Evolutionary conservation across 78 protist species (phyloP).

Genomic region (Isochrysis galbana): DNA sequence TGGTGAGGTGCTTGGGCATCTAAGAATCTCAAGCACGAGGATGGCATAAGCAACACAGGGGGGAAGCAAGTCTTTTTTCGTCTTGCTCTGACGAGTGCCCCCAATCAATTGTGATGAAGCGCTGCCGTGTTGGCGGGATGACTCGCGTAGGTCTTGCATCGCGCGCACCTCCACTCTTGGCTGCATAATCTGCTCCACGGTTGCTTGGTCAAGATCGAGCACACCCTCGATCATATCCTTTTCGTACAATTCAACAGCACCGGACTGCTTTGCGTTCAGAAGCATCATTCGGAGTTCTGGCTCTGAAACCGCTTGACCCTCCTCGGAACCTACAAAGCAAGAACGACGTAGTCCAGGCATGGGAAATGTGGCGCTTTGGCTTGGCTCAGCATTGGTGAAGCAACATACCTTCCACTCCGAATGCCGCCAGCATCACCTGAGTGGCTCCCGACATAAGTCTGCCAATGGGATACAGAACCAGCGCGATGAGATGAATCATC

Average conservation of each 20-base stretch:
- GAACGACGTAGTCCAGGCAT: too few relatives aligned
- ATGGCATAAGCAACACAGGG: too few relatives aligned
- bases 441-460: not conserved
- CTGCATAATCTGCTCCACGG: not conserved
- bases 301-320: not conserved
- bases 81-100: too few relatives aligned
- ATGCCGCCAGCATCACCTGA: not conserved
- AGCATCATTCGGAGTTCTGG: conserved; percentile 8
- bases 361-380: too few relatives aligned
- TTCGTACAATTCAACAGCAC: not conserved
- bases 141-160: too few relatives aligned
- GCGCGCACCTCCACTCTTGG: not conserved
- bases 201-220: not conserved
- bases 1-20: too few relatives aligned
- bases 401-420: not conserved
- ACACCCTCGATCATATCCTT: conserved; percentile 24
- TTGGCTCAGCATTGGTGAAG: too few relatives aligned
- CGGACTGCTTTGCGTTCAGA: not conserved
- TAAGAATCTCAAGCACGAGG: too few relatives aligned
- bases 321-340: not conserved
- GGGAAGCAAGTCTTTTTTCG: too few relatives aligned
- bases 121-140: too few relatives aligned
- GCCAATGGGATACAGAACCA: not conserved
- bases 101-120: too few relatives aligned
- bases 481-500: not conserved